phyloP scores from a whole-genome alignment of 2,329 filamentous ascomycete species.

The Pseudogymnoascus sp. region DNA sequence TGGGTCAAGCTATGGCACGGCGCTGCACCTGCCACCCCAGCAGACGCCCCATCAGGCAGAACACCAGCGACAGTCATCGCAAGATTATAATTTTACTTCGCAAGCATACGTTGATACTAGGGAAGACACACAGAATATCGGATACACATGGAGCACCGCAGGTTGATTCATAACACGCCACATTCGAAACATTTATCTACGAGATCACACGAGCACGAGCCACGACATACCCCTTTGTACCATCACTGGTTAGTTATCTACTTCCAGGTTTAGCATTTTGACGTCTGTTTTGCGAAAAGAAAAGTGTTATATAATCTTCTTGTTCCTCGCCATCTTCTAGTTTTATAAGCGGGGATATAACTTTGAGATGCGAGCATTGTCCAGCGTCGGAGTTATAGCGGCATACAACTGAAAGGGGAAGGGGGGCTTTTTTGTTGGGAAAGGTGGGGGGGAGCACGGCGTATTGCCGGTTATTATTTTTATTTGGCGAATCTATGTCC shows the following conservation, averaged over 20 bases:
- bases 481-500: not conserved
- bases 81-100: not conserved
- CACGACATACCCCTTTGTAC: conserved; percentile 6
- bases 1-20: not conserved
- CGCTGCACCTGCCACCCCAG: not conserved
- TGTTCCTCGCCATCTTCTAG: not conserved
- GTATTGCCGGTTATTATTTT: not conserved
- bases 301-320: not conserved
- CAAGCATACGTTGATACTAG: not conserved
- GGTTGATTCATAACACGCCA: not conserved
- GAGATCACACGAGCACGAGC: not conserved
- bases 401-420: not conserved
- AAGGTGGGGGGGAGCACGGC: not conserved
- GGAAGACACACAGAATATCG: not conserved
- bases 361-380: conserved; percentile 3
- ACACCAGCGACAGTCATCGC: not conserved
- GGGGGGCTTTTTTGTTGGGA: not conserved
- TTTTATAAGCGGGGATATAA: not conserved
- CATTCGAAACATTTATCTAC: not conserved
- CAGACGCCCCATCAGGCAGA: not conserved
- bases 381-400: not conserved
- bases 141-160: not conserved
- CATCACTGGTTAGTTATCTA: not conserved
- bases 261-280: not conserved
- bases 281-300: not conserved